These are phyloP conservation scores for Lippia alba DNA, from an alignment of 305 asterid species.

Conservation along the genomic window DNA sequence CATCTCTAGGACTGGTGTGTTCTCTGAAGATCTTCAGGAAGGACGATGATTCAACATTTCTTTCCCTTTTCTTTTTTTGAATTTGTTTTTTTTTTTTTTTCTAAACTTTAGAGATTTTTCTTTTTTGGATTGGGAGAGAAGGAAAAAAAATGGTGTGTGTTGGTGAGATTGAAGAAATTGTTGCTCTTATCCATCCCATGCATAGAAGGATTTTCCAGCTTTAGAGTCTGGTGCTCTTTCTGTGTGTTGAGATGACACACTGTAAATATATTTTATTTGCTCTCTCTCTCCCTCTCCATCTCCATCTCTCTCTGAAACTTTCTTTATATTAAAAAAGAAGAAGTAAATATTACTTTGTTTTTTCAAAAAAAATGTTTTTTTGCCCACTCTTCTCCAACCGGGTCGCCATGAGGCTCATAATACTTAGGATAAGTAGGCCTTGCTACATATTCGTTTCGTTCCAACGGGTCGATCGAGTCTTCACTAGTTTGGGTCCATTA, in stretches of 20 bases:
- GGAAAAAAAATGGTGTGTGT: no score
- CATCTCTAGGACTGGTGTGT: slow-evolving; percentile 66
- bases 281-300: background rate
- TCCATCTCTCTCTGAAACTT: no score
- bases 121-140: background rate
- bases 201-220: slow-evolving; percentile 50
- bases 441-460: no score
- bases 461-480: no score
- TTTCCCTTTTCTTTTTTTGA: no score
- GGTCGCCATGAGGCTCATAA: no score
- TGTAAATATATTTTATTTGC: slow-evolving; percentile 42
- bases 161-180: slow-evolving; percentile 6
- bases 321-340: no score
- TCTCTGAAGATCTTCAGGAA: slow-evolving; percentile 97
- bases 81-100: slow-evolving; percentile 26
- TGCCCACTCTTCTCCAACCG: no score
- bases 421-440: no score
- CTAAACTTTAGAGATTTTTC: background rate
- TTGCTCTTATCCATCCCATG: slow-evolving; percentile 48
- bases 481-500: no score
- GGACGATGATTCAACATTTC: slow-evolving; percentile 57
- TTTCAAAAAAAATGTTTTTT: no score
- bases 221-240: slow-evolving; percentile 42
- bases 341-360: no score
- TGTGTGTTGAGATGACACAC: slow-evolving; percentile 50